These are phyloP conservation scores for Cicer bijugum DNA, from an alignment of 306 rosid genomes.

Conservation along the genomic window DNA sequence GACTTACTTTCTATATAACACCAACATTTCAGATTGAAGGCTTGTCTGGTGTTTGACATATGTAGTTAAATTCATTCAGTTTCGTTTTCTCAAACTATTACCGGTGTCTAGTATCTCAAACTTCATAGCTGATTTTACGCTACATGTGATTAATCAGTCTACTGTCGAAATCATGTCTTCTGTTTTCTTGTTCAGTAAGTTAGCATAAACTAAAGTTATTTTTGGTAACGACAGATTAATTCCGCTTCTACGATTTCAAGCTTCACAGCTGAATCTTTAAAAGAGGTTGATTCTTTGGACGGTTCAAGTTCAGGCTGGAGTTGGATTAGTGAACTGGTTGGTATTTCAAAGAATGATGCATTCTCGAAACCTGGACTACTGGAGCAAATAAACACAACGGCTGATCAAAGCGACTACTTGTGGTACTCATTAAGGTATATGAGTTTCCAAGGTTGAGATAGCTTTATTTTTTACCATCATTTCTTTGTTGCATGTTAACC, in stretches of 20 bases:
- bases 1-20: too few relatives aligned
- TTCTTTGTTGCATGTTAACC: conserved; percentile 33
- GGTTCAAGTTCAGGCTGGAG: conserved; percentile 71
- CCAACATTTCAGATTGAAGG: too few relatives aligned
- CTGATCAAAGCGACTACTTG: conserved; percentile 89
- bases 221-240: conserved; percentile 67
- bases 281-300: conserved; percentile 54
- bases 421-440: conserved; percentile 89
- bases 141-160: not conserved
- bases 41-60: too few relatives aligned
- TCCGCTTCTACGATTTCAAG: conserved; percentile 63
- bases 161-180: conserved; percentile 1
- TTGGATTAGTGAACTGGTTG: conserved; percentile 86
- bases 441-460: conserved; percentile 26
- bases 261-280: conserved; percentile 60
- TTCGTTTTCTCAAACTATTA: too few relatives aligned
- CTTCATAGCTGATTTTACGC: not conserved
- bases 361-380: conserved; percentile 69
- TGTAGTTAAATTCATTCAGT: too few relatives aligned
- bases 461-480: conserved; percentile 34
- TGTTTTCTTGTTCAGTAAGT: conserved; percentile 26
- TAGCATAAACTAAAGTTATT: conserved; percentile 22
- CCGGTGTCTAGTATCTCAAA: too few relatives aligned
- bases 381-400: conserved; percentile 91
- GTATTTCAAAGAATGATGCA: conserved; percentile 77